Percentiles rank a stretch among this genome's conserved stretches.
phyloP scores from a whole-genome alignment of 192 early-diverging fungal species.

The Umbelopsis ramanniana region DNA sequence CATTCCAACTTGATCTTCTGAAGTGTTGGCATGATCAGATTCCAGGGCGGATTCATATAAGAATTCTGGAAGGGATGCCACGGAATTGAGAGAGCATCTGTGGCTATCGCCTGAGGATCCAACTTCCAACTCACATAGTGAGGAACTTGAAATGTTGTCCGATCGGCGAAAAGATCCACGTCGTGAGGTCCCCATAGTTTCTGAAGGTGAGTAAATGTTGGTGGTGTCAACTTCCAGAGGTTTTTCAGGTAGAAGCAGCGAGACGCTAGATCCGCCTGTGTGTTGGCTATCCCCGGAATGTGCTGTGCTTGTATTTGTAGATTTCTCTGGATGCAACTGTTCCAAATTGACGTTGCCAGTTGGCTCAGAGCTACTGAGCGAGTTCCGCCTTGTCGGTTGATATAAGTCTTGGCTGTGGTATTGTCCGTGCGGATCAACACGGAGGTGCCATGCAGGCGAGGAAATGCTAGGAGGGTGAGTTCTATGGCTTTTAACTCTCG shows the following conservation, averaged over 20 bases:
- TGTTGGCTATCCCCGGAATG: not conserved
- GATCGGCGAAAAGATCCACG: slow-evolving; percentile 40
- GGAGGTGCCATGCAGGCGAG: not conserved
- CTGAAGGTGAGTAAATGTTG: slow-evolving; percentile 21
- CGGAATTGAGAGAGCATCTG: slow-evolving; percentile 23
- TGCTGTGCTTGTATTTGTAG: not conserved
- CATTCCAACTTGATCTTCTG: slow-evolving; percentile 23
- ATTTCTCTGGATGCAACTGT: slow-evolving; percentile 7
- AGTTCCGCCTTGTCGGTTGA: slow-evolving; percentile 19
- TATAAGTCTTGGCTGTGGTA: not conserved
- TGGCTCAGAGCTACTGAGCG: not conserved
- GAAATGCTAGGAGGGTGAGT: slow-evolving; percentile 5
- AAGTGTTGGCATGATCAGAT: slow-evolving; percentile 25
- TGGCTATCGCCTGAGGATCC: slow-evolving; percentile 7
- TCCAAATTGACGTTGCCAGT: not conserved
- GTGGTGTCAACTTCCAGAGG: slow-evolving; percentile 23
- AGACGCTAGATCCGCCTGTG: slow-evolving; percentile 30
- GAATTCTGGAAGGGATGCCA: slow-evolving; percentile 28
- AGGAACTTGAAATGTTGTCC: not conserved
- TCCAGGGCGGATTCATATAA: slow-evolving; percentile 39
- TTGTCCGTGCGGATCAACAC: slow-evolving; percentile 1
- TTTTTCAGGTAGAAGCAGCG: slow-evolving; percentile 20
- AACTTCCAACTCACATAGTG: slow-evolving; percentile 37
- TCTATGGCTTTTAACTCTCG: slow-evolving; percentile 35
- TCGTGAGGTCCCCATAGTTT: slow-evolving; percentile 22